phyloP scores from a whole-genome alignment of 2,329 filamentous ascomycete genomes.

The Trichoderma asperellum region DNA sequence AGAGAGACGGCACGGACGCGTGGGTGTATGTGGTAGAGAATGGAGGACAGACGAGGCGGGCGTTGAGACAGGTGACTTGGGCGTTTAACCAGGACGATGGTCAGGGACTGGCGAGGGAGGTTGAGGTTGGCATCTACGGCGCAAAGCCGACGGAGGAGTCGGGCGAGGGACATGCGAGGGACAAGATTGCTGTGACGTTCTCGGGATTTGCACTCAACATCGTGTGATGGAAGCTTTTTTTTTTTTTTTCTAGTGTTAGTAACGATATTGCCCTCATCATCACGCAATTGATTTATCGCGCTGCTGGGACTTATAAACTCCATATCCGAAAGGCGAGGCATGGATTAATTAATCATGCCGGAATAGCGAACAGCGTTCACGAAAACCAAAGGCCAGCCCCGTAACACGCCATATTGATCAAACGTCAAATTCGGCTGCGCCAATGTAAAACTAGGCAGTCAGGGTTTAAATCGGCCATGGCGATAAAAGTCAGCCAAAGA shows the following conservation, averaged over 20 bases:
- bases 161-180: conserved; percentile 19
- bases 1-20: conserved; percentile 30
- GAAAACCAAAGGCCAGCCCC: neutral
- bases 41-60: conserved; percentile 12
- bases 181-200: conserved; percentile 30
- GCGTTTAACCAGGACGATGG: conserved; percentile 29
- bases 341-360: neutral
- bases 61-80: conserved; percentile 31
- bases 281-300: neutral
- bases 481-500: neutral
- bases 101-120: conserved; percentile 26
- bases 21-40: conserved; percentile 31
- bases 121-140: conserved; percentile 31
- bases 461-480: neutral
- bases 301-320: neutral
- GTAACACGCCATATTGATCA: neutral
- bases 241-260: neutral
- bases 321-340: neutral
- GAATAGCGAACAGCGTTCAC: neutral
- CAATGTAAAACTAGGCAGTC: neutral
- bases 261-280: neutral
- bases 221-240: neutral
- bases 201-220: conserved; percentile 26
- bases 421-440: neutral
- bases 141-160: conserved; percentile 32